Conservation (phyloP, 2,329 filamentous ascomycete species). For the Colletotrichum filicis region DNA sequence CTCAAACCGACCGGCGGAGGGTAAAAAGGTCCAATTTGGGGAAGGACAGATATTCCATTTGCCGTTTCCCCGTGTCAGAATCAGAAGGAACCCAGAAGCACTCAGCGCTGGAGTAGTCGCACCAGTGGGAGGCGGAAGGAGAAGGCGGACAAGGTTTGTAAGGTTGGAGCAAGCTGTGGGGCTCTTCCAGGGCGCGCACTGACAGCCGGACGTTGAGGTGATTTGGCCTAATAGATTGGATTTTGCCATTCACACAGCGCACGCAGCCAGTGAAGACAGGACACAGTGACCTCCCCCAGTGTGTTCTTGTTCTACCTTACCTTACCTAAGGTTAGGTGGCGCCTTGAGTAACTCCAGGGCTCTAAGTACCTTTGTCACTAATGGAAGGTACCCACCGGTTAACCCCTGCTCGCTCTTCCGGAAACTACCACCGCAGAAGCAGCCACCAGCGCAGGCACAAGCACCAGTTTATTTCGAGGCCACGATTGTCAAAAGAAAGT, state of each 20-base stretch:
- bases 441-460: neutral
- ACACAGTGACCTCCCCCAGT: constrained; percentile 32
- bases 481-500: constrained; percentile 45
- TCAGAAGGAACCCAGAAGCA: no score
- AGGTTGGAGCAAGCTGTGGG: constrained; percentile 14
- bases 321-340: no score
- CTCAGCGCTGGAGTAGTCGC: no score
- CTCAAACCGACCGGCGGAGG: constrained; percentile 15
- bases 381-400: neutral
- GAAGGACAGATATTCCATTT: constrained; percentile 36
- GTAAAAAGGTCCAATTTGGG: constrained; percentile 12
- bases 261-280: neutral
- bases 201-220: neutral
- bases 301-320: no score
- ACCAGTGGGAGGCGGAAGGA: constrained; percentile 1
- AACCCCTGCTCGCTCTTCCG: neutral
- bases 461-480: constrained; percentile 44
- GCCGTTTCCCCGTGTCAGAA: constrained; percentile 8
- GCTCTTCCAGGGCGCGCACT: neutral
- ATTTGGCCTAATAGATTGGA: neutral
- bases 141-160: constrained; percentile 3
- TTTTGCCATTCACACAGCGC: neutral
- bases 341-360: no score
- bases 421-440: constrained; percentile 8
- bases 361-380: neutral